phyloP scores from a whole-genome alignment of 2,329 filamentous ascomycete species.

The Chaetomiaceae sp. region DNA sequence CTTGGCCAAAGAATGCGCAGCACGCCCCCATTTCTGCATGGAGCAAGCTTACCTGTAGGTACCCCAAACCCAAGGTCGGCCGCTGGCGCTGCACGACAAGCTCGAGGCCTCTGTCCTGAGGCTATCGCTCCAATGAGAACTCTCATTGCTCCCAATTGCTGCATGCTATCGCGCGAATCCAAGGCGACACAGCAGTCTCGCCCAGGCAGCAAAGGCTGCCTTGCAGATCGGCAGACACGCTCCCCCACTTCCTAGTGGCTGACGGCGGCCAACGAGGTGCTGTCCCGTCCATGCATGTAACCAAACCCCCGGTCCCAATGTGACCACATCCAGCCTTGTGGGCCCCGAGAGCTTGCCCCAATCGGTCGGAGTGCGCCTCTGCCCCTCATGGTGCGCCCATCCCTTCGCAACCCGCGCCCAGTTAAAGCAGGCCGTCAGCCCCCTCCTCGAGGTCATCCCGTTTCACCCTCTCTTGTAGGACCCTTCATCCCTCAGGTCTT shows the following conservation, averaged over 20 bases:
- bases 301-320: background rate
- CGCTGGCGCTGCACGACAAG: background rate
- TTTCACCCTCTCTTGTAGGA: background rate
- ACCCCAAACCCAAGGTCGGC: background rate
- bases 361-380: background rate
- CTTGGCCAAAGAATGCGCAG: slow-evolving; percentile 3
- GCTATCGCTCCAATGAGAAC: slow-evolving; percentile 3
- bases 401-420: background rate
- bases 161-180: slow-evolving; percentile 4
- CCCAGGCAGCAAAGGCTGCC: slow-evolving; percentile 11
- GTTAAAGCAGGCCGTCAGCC: slow-evolving; percentile 4
- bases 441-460: background rate
- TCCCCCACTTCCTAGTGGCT: background rate
- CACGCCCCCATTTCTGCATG: background rate
- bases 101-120: background rate
- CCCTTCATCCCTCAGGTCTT: background rate
- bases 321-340: slow-evolving; percentile 9
- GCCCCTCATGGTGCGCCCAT: background rate
- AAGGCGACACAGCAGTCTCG: background rate
- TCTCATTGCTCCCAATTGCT: background rate
- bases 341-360: background rate
- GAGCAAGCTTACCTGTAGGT: background rate
- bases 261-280: background rate
- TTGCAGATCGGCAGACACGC: background rate
- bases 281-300: background rate